Conservation (phyloP, 176 grass and related monocot genomes). For the Bromus sterilis region DNA sequence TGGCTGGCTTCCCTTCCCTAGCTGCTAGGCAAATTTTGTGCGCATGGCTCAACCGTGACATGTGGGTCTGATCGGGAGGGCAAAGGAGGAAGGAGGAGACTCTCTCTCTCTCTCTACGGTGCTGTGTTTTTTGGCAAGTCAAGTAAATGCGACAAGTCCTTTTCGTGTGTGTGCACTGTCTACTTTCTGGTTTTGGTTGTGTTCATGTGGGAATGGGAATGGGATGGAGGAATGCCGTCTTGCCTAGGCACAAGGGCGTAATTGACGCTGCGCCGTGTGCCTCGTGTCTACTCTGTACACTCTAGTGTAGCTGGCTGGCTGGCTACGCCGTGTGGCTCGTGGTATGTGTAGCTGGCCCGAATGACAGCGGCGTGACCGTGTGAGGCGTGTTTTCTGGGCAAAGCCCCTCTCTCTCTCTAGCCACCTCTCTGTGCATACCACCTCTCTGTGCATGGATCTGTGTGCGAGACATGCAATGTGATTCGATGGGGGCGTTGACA, state of each 20-base stretch:
- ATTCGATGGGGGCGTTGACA: background rate
- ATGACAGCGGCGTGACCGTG: background rate
- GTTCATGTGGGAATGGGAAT: background rate
- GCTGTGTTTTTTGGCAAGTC: background rate
- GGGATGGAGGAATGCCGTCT: slow-evolving; percentile 1
- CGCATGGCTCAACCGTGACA: background rate
- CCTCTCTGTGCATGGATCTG: background rate
- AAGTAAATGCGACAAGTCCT: slow-evolving; percentile 2
- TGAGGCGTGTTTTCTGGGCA: background rate
- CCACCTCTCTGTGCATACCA: no score
- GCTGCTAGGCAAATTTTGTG: background rate
- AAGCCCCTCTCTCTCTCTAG: background rate
- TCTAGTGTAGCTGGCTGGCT: background rate
- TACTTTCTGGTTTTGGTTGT: background rate
- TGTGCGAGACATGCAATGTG: background rate
- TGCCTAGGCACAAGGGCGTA: background rate
- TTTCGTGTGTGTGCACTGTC: background rate
- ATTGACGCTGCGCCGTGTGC: background rate
- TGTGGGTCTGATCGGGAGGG: background rate
- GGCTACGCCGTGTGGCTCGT: background rate
- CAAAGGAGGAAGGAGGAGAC: background rate
- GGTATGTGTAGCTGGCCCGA: background rate
- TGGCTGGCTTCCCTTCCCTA: background rate
- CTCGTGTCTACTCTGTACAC: no score
- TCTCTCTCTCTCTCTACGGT: background rate